Evolutionary conservation across 768 basidiomycete genomes (phyloP), one percentile per base, ranked within the genome.

Genomic region (Asterophora lycoperdoides): DNA sequence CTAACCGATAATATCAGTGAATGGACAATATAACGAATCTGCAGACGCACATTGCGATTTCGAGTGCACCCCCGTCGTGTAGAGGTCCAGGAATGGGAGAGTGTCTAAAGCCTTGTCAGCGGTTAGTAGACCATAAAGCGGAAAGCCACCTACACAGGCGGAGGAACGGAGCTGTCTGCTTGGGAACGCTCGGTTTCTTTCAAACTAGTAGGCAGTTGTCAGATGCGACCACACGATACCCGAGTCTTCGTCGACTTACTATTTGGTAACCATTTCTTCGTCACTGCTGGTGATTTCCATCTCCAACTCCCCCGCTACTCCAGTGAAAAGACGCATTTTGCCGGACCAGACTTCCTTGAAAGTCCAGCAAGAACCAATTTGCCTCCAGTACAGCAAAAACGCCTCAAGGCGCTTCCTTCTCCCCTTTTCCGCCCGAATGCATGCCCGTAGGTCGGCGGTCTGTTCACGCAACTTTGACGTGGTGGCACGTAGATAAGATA

Each of bases 331-430:
- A 15, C 37, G 44, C 23, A 58, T 43, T 32, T 47, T 5, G 4
- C 55, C 56, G 3, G 50, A 46, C 55, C 56, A 60, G 3, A 59
- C 51, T n/a, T 60, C 59, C n/a, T 51, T 26, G 17, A 49, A 51
- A 1, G 49, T 48, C 61, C 61, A 63, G 5, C 26, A 14, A 13
- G 47, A 45, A 8, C 33, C 10, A 4, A 46, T 36, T 10, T 28
- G 35, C 10, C 35, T 44, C 57, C 56, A 62, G 34, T 57, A 46
- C 8, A 46, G 32, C 11, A 53, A 29, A 40, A 55, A 60, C n/a
- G 42, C 44, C 30, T 55, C 48, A 10, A 59, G 35, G 20, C 59
- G 61, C n/a, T 42, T 32, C 26, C 56, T 53, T 23, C 41, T 53
- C 1, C 36, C 44, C 28, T 41, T 51, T 44, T 59, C 61, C 10